A percentile compares a stretch with the other conserved stretches of the same genome.
phyloP scores from a whole-genome alignment of 306 rosid genomes.

The Myrica gale region DNA sequence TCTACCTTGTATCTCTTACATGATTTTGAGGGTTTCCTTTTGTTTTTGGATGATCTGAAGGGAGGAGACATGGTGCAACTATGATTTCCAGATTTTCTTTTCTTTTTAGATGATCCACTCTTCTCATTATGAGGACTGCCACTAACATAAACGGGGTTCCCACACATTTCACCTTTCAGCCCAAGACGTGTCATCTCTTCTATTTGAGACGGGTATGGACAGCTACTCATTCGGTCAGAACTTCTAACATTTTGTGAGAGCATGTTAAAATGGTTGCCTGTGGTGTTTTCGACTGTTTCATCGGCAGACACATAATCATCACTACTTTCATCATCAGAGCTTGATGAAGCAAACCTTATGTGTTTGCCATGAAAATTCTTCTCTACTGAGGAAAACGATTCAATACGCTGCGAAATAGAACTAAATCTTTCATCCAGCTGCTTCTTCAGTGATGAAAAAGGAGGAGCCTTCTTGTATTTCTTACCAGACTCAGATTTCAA shows the following conservation, averaged over 20 bases:
- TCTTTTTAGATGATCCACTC: conserved; percentile 39
- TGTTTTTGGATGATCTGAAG: conserved; percentile 34
- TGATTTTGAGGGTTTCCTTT: conserved; percentile 25
- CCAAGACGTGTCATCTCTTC: conserved; percentile 82
- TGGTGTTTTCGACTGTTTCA: conserved; percentile 28
- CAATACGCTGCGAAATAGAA: conserved; percentile 69
- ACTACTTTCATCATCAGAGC: conserved; percentile 61
- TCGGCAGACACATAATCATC: conserved; percentile 41
- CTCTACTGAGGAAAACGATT: conserved; percentile 58
- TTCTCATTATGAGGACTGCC: conserved; percentile 32
- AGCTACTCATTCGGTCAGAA: conserved; percentile 62
- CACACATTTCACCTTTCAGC: conserved; percentile 39
- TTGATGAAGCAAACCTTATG: conserved; percentile 59
- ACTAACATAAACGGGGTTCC: conserved; percentile 31
- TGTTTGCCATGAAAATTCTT: conserved; percentile 64
- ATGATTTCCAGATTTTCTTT: conserved; percentile 37
- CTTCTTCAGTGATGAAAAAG: conserved; percentile 46
- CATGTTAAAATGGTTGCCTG: conserved; percentile 30
- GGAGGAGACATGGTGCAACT: conserved; percentile 25
- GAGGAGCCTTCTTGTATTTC: conserved; percentile 35
- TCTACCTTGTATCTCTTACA: conserved; percentile 22
- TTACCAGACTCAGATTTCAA: conserved; percentile 19
- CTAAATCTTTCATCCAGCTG: conserved; percentile 59
- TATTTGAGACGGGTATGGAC: conserved; percentile 83
- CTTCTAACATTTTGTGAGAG: conserved; percentile 40